phyloP scores from a whole-genome alignment of 2,329 filamentous ascomycete genomes.

The Monilinia vaccinii-corymbosi region DNA sequence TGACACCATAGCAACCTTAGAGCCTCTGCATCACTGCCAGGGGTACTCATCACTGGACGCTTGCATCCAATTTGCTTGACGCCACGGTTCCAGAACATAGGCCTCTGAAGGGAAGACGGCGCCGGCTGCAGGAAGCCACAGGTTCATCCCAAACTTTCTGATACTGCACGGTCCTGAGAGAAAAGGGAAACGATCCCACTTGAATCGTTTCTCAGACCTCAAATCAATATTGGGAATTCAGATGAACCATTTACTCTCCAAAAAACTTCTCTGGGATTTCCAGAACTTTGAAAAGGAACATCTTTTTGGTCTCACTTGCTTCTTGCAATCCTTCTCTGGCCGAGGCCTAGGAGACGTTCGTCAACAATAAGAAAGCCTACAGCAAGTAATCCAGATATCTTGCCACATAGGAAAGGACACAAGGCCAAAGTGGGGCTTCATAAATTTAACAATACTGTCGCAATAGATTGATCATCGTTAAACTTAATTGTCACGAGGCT shows the following conservation, averaged over 20 bases:
- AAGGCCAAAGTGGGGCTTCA: neutral
- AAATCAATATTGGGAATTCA: slow-evolving; percentile 22
- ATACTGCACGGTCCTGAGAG: slow-evolving; percentile 22
- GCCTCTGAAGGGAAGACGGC: slow-evolving; percentile 19
- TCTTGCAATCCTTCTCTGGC: slow-evolving; percentile 8
- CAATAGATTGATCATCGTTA: neutral
- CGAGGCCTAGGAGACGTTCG: slow-evolving; percentile 2
- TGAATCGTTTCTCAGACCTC: slow-evolving; percentile 23
- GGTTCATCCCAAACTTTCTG: slow-evolving; percentile 30
- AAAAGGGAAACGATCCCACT: slow-evolving; percentile 27
- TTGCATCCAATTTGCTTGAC: slow-evolving; percentile 21
- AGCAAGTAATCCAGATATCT: slow-evolving; percentile 1
- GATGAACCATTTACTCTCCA: slow-evolving; percentile 20
- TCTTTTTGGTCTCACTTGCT: slow-evolving; percentile 20
- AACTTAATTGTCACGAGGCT: neutral
- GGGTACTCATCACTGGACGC: slow-evolving; percentile 22
- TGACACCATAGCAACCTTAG: slow-evolving; percentile 17
- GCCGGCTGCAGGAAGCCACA: slow-evolving; percentile 28
- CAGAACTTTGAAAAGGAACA: slow-evolving; percentile 21
- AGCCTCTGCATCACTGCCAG: slow-evolving; percentile 19
- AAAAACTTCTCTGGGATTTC: slow-evolving; percentile 25
- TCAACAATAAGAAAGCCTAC: neutral
- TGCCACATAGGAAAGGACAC: neutral
- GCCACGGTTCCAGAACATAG: slow-evolving; percentile 25
- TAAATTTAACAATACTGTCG: neutral